Conservation (phyloP, 2,329 filamentous ascomycete genomes). For the Esteya vermicola region DNA sequence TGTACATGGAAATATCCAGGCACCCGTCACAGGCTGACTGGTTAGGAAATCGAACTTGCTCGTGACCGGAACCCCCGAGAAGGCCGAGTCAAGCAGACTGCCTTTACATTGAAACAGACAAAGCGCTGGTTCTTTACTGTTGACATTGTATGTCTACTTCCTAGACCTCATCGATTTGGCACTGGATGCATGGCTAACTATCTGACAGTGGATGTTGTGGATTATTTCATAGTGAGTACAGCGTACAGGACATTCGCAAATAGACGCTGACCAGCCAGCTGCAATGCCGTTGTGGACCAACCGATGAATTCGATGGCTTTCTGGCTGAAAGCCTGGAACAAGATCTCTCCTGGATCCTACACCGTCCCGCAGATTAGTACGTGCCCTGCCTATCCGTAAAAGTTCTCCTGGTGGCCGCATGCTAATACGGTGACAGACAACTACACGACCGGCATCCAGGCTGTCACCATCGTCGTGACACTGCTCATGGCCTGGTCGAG, state of each 20-base stretch:
- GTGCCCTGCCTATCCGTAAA: too few species aligned
- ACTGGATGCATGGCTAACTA: too few species aligned
- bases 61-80: conserved; percentile 8
- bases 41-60: conserved; percentile 8
- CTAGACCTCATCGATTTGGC: too few species aligned
- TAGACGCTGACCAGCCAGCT: not conserved
- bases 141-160: too few species aligned
- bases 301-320: conserved; percentile 5
- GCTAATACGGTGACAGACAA: conserved; percentile 4
- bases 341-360: conserved; percentile 4
- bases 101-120: conserved; percentile 4
- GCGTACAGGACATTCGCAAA: not conserved
- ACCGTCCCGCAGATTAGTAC: conserved; percentile 7
- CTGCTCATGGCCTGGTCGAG: conserved; percentile 5
- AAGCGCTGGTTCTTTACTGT: conserved; percentile 2
- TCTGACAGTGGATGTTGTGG: conserved; percentile 10
- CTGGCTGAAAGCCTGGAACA: conserved; percentile 10
- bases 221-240: conserved; percentile 4
- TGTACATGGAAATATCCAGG: not conserved
- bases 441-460: conserved; percentile 8
- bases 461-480: conserved; percentile 3
- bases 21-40: not conserved
- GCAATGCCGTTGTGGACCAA: not conserved
- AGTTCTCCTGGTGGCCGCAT: not conserved
- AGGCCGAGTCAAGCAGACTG: conserved; percentile 6